Percentiles rank a stretch among this genome's conserved stretches.
Evolutionary conservation across 2,329 filamentous ascomycete species (phyloP).

Genomic region (Aspergillus fumigatus): DNA sequence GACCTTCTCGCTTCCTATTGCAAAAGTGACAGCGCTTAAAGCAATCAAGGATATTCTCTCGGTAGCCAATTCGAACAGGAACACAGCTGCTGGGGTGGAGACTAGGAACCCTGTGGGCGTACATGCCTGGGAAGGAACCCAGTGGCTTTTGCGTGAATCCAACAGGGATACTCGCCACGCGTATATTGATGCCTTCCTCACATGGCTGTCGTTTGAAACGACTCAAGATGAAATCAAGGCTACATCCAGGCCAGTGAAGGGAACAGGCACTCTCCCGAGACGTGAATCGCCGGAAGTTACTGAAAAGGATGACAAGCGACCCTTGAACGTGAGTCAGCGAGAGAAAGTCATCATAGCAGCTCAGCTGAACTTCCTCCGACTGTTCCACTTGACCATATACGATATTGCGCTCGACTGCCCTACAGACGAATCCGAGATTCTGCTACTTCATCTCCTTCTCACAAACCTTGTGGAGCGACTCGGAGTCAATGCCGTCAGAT

Average conservation of each 20-base stretch:
- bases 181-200: conserved; percentile 76
- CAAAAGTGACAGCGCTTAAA: conserved; percentile 63
- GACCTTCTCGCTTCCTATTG: conserved; percentile 58
- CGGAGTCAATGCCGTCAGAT: conserved; percentile 75
- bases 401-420: conserved; percentile 75
- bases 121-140: conserved; percentile 91
- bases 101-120: conserved; percentile 71
- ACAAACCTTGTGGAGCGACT: conserved; percentile 68
- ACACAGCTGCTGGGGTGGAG: conserved; percentile 57
- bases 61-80: conserved; percentile 68
- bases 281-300: conserved; percentile 37
- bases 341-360: conserved; percentile 54
- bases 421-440: conserved; percentile 67
- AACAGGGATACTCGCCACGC: conserved; percentile 75
- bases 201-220: conserved; percentile 82
- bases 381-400: conserved; percentile 84
- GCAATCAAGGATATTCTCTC: conserved; percentile 77
- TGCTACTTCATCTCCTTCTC: conserved; percentile 73
- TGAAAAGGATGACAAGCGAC: conserved; percentile 53
- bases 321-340: conserved; percentile 55
- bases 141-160: conserved; percentile 81
- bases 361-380: conserved; percentile 68
- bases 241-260: conserved; percentile 52
- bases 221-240: conserved; percentile 61
- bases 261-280: conserved; percentile 39